These are phyloP conservation scores for Rhododendron griersonianum DNA, from an alignment of 148 eudicot genomes.

Conservation along the genomic window DNA sequence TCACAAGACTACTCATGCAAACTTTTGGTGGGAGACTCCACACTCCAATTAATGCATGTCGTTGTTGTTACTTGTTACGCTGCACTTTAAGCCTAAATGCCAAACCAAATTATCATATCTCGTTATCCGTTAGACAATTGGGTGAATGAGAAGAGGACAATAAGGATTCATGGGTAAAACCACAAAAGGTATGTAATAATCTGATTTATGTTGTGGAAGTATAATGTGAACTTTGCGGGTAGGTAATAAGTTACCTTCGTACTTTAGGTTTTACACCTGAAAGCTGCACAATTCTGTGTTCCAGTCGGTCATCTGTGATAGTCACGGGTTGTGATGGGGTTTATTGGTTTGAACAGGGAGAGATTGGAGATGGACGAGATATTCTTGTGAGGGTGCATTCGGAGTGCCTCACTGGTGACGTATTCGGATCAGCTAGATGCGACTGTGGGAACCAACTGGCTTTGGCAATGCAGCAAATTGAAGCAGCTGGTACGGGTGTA, in stretches of 20 bases:
- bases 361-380: conserved; percentile 75
- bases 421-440: conserved; percentile 64
- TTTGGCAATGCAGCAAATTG: conserved; percentile 64
- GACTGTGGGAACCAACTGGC: conserved; percentile 65
- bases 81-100: neutral
- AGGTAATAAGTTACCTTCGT: neutral
- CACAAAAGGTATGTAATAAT: neutral
- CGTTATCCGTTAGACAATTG: neutral
- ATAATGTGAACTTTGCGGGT: neutral
- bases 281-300: neutral
- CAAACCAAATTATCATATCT: neutral
- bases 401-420: conserved; percentile 67
- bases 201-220: neutral
- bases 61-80: neutral
- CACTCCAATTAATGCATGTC: neutral
- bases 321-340: neutral
- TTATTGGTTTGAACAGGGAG: conserved; percentile 50
- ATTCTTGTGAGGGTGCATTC: conserved; percentile 82
- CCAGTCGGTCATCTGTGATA: neutral
- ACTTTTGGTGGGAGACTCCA: neutral
- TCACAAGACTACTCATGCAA: neutral
- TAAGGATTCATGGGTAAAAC: neutral
- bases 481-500: conserved; percentile 59
- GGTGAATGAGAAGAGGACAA: neutral
- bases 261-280: neutral